phyloP scores from a whole-genome alignment of 108 stramenopile genomes.

The Skeletonema menzelii region DNA sequence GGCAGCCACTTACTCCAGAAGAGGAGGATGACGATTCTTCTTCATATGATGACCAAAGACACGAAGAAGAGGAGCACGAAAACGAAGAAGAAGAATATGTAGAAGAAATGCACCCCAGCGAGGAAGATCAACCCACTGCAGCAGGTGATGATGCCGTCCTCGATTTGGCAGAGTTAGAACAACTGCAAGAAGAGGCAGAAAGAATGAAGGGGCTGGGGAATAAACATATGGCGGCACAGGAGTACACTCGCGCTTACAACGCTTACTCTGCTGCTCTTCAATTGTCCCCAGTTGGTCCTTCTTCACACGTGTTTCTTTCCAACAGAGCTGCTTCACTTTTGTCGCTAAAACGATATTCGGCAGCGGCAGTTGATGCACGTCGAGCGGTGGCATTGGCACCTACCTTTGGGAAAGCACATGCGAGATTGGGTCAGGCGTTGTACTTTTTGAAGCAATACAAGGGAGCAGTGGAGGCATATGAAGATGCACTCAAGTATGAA shows the following conservation, averaged over 20 bases:
- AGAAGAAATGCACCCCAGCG: background rate
- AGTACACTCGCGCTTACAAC: slow-evolving; percentile 86
- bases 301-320: slow-evolving; percentile 87
- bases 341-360: slow-evolving; percentile 79
- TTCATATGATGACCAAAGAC: background rate
- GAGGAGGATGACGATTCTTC: background rate
- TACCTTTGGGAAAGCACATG: slow-evolving; percentile 94
- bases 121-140: background rate
- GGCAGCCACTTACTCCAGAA: background rate
- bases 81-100: background rate
- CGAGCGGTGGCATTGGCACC: slow-evolving; percentile 86
- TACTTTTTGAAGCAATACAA: slow-evolving; percentile 86
- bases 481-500: slow-evolving; percentile 82
- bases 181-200: slow-evolving; percentile 83
- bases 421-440: slow-evolving; percentile 83
- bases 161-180: slow-evolving; percentile 81
- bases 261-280: slow-evolving; percentile 89
- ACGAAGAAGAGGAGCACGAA: background rate
- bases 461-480: slow-evolving; percentile 85
- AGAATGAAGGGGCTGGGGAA: slow-evolving; percentile 88
- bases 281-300: slow-evolving; percentile 83
- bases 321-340: slow-evolving; percentile 87
- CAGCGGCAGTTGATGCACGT: slow-evolving; percentile 81
- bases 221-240: slow-evolving; percentile 90
- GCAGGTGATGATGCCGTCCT: slow-evolving; percentile 71